Evolutionary conservation across 2,329 filamentous ascomycete genomes (phyloP), one percentile per base, ranked within the genome.

Genomic region (Macroventuria anomochaeta): DNA sequence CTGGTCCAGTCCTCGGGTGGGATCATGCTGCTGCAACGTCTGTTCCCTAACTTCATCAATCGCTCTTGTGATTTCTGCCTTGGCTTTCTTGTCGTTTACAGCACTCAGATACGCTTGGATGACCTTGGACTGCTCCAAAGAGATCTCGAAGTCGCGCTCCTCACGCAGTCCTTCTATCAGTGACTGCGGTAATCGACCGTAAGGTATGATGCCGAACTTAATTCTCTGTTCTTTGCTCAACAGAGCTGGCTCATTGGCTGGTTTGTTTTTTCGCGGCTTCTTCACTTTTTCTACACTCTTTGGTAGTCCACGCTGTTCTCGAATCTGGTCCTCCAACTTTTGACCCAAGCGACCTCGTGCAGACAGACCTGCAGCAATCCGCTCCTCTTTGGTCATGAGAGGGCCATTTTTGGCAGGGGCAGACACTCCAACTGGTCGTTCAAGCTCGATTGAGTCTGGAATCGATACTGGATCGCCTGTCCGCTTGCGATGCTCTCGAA

Each of bases 381-480:
- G 63, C 43, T 71, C 61, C 33, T 69, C 69, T 32, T 58, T 63
- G 26, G 68, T 64, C 60, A 72, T 63, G 2, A 70, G 53, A 10
- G 65, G 64, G 10, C 54, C 48, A 26, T 40, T 43, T 7, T 50
- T 36, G 15, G 51, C 23, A 13, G 58, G 49, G 2, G 33, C 42
- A 5, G 63, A 53, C 12, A 28, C 25, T 21, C n/a, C 32, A 11
- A 25, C 11, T 20, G 34, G 41, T 13, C 31, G 18, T 21, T 50
- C 46, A 3, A 37, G 46, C 7, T 37, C 32, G 12, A 55, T 37
- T 1, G 53, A 50, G 7, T 55, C 46, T 7, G 53, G 53, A 12
- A 56, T 32, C 11, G 69, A 67, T 4, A 21, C 33, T n/a, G 56
- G 49, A 38, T 65, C 59, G 29, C 61, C 63, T 18, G 61, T 63